Evolutionary conservation across 1,284 basidiomycete species (phyloP), one percentile per base, ranked within the genome.

Genomic region (Ustilago xerochloae): DNA sequence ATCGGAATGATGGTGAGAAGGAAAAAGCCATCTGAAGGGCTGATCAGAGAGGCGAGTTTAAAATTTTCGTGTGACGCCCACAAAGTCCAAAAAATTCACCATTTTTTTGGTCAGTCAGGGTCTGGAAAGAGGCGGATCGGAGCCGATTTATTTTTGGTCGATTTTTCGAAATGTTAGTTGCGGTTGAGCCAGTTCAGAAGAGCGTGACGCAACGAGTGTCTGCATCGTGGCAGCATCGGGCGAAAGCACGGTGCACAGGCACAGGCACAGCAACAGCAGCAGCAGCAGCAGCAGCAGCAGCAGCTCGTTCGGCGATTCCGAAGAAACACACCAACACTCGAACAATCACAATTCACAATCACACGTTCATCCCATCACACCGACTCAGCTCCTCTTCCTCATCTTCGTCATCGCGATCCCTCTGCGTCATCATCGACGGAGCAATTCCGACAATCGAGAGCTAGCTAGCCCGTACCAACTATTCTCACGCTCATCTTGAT

Each of bases 241-340:
- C 6, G 15, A 20, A 13, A 50, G 22, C 20, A 22, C 33, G 33
- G 33, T 7, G 48, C 32, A 24, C 2, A 15, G 43, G n/a, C 46
- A 47, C 10, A 30, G 10, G 28, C 43, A 12, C 43, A 9, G 43
- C 7, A 26, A 18, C 18, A n/a, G n/a, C n/a, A n/a, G n/a, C n/a
- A n/a, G n/a, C n/a, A n/a, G n/a, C n/a, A n/a, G n/a, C n/a, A n/a
- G n/a, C n/a, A n/a, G n/a, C n/a, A n/a, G n/a, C 43, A 39, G 13
- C 13, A n/a, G 18, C 26, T 45, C 22, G 20, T 28, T 49, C 63
- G 53, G 53, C 43, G 39, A 57, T 45, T 53, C 59, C 64, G 59
- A 61, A 62, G 49, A 18, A 51, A n/a, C n/a, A n/a, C 48, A 48
- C 39, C 47, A 67, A 55, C 53, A 59, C 57, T 18, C n/a, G n/a